Conservation (phyloP, 352 stramenopile genomes). For the Detonula confervacea region DNA sequence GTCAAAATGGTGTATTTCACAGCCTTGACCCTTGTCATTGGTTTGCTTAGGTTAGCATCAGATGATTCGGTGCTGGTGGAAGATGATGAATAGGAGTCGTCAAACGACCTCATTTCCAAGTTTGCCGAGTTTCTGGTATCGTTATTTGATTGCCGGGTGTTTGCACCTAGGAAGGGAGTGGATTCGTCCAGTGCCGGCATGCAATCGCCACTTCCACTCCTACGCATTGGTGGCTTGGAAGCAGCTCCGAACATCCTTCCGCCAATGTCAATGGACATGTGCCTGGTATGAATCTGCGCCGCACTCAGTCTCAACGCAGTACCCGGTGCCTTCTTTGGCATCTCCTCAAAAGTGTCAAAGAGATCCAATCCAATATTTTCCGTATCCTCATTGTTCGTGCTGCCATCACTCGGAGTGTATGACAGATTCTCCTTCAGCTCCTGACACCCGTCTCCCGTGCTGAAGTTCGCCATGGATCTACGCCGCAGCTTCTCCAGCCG, state of each 20-base stretch:
- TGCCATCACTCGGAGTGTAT: constrained; percentile 15
- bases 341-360: constrained; percentile 7
- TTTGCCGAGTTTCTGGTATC: neutral
- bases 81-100: constrained; percentile 41
- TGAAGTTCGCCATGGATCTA: constrained; percentile 6
- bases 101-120: constrained; percentile 25
- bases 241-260: constrained; percentile 10
- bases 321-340: neutral
- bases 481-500: constrained; percentile 48
- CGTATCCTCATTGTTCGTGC: constrained; percentile 1
- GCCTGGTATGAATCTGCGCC: constrained; percentile 51
- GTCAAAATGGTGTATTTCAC: constrained; percentile 84
- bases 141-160: neutral
- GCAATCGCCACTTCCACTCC: constrained; percentile 13
- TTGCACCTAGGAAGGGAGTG: constrained; percentile 31
- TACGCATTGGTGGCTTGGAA: constrained; percentile 20
- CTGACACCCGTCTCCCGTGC: constrained; percentile 7
- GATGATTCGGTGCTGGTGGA: constrained; percentile 34
- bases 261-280: constrained; percentile 55
- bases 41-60: constrained; percentile 39
- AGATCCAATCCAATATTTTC: constrained; percentile 39
- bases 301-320: neutral
- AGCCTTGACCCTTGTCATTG: constrained; percentile 63
- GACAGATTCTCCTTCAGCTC: constrained; percentile 12
- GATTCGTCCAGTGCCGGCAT: constrained; percentile 36